phyloP scores from a whole-genome alignment of 495 filamentous ascomycete species.

The Xylaria intraflava region DNA sequence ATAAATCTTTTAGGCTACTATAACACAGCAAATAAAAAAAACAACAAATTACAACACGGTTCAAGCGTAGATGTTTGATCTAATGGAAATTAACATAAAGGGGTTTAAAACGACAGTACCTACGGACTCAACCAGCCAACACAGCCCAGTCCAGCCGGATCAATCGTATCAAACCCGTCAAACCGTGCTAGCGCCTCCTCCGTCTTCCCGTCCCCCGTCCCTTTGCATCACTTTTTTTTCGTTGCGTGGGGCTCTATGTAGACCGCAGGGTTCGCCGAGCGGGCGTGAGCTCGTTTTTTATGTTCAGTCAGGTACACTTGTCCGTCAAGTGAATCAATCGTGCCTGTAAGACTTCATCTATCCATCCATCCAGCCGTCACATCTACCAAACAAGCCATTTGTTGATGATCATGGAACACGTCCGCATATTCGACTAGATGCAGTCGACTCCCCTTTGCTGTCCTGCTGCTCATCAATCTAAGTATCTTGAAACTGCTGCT shows the following conservation, averaged over 20 bases:
- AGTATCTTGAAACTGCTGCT: conserved; percentile 1
- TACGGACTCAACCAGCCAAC: not conserved
- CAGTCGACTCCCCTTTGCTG: not conserved
- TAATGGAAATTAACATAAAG: not conserved
- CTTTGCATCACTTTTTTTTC: not conserved
- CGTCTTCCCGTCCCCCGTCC: not conserved
- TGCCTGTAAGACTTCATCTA: conserved; percentile 3
- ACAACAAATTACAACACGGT: not conserved
- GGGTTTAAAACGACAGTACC: not conserved
- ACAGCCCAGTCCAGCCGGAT: not conserved
- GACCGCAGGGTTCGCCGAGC: not conserved
- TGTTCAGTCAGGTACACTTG: not conserved
- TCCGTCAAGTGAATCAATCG: not conserved
- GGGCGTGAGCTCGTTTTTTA: not conserved
- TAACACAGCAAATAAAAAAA: conserved; percentile 16
- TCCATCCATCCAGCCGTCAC: conserved; percentile 7
- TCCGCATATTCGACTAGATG: not conserved
- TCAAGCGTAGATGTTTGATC: not conserved
- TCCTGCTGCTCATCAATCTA: not conserved
- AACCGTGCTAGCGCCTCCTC: not conserved
- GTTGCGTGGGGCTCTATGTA: not conserved
- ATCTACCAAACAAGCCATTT: conserved; percentile 2
- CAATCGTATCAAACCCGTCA: not conserved
- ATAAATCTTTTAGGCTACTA: conserved; percentile 23
- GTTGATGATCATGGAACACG: not conserved